Evolutionary conservation across 1,284 basidiomycete species (phyloP), one percentile per base, ranked within the genome.

Genomic region (Marasmius oreades): DNA sequence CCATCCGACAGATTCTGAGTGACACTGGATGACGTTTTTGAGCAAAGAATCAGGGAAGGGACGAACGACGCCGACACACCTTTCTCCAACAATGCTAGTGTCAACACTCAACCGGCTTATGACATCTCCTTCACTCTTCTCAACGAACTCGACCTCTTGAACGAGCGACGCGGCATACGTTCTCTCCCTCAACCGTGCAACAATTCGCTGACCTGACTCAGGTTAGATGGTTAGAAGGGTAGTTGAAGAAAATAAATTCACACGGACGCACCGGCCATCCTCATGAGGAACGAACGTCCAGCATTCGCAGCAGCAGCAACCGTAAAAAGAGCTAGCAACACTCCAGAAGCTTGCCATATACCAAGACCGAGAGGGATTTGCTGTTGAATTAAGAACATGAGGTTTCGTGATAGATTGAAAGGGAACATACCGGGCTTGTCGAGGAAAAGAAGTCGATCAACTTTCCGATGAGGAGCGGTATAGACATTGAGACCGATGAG

Each of bases 1-100:
- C 94, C 95, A 69, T 98, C 95, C 14, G 92, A 94, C 39, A 98
- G 79, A 63, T 98, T 95, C 67, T 91, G 87, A 0, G 95, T 97
- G 3, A 98, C 82, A 55, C 90, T 92, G 43, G n/a, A 47, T 22
- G 53, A 20, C 16, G 47, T 28, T 18, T 52, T 24, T 47, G 3
- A 31, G 8, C 7, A 31, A 22, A 23, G 47, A 48, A 31, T 57
- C 28, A 47, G 16, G 26, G 10, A 28, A 51, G 26, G n/a, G 22
- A 45, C 5, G 22, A 47, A 53, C 24, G 37, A 31, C 28, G 10
- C 5, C 28, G 53, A 71, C 77, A 55, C 64, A 89, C 88, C 90
- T 92, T 73, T 98, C 96, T 42, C 97, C 97, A 42, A 99, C 92
- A 60, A 99, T 92, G 65, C 87, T 93, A 10, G 93, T 92, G 69